Evolutionary conservation across 202 grass and related monocot species (phyloP), one percentile per base, ranked within the genome.

Genomic region (Panicum hallii): DNA sequence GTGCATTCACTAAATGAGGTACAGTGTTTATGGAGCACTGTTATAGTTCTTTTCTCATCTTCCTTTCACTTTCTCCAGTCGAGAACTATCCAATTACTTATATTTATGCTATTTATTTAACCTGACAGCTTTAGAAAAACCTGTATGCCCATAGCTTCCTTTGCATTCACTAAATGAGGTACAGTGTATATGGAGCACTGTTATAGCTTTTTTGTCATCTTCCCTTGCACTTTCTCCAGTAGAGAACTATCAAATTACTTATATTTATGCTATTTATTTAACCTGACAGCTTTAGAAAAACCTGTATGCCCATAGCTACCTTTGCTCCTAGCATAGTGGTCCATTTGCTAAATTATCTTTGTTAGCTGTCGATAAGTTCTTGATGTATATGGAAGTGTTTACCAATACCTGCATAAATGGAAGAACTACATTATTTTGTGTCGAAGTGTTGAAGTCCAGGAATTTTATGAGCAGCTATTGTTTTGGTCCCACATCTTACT

Each of bases 1-100:
- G 89, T 94, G 82, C 88, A 94, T 86, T 97, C 92, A 72, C 78
- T 97, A 57, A 97, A 97, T 26, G 94, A 97, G 94, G 94, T 97
- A 82, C 17, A 23, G 1, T 75, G n/a, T 28, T 71, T 87, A 38
- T 54, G 40, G 46, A 11, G 32, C 48, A 23, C 47, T 66, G 43
- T 50, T 22, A 13, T 83, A 45, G 7, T 20, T 11, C 11, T 4
- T 79, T 34, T 19, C 9, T 44, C 11, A 86, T 90, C 42, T 72
- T 64, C 86, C 19, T n/a, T 69, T 68, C 49, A 77, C 11, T 79
- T 34, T 50, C 63, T 78, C 14, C 9, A 43, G 36, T 42, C 63
- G 55, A 32, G 50, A 82, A 84, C 41, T 65, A 66, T 66, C 26
- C 16, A 79, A 52, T 14, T 50, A 2, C 7, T 14, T 72, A 15